These are phyloP conservation scores for Wallacemonas rigidus DNA, from an alignment of 208 protist species.

Conservation along the genomic window DNA sequence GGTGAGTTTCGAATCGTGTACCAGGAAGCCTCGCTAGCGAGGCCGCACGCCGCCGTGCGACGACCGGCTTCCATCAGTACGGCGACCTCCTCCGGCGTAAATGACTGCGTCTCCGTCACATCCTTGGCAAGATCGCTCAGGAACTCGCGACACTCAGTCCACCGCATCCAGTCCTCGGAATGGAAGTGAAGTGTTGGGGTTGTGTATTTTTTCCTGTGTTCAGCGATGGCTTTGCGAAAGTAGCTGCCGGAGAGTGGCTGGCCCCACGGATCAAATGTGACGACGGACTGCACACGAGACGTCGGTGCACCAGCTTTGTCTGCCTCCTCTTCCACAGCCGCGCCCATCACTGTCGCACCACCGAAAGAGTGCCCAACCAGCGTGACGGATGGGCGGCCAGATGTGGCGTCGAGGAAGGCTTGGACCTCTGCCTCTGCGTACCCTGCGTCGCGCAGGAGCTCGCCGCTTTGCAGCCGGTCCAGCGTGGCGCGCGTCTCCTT, in stretches of 20 bases:
- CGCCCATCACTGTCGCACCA: constrained; percentile 52
- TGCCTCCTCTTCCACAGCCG: constrained; percentile 38
- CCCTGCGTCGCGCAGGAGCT: constrained; percentile 29
- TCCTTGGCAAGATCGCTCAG: constrained; percentile 29
- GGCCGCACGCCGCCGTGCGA: constrained; percentile 20
- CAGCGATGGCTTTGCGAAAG: constrained; percentile 43
- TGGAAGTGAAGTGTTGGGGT: constrained; percentile 68
- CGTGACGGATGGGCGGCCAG: constrained; percentile 16
- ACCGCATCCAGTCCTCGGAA: constrained; percentile 55
- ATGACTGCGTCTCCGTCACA: constrained; percentile 32
- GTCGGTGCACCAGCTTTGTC: neutral
- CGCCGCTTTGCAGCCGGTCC: constrained; percentile 19
- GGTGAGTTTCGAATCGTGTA: constrained; percentile 26
- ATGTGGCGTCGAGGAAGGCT: constrained; percentile 12
- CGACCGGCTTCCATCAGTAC: constrained; percentile 22
- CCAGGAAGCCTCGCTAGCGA: constrained; percentile 15
- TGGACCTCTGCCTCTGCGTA: constrained; percentile 28
- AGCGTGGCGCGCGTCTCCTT: constrained; percentile 47
- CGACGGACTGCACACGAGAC: constrained; percentile 27
- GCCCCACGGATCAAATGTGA: constrained; percentile 74
- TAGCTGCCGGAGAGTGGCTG: constrained; percentile 46
- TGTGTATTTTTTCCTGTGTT: constrained; percentile 26
- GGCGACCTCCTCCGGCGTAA: constrained; percentile 25
- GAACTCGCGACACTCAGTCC: constrained; percentile 43
- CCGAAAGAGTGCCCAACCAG: constrained; percentile 64